phyloP scores from a whole-genome alignment of 164 flowering plant species.

The Aristolochia contorta region DNA sequence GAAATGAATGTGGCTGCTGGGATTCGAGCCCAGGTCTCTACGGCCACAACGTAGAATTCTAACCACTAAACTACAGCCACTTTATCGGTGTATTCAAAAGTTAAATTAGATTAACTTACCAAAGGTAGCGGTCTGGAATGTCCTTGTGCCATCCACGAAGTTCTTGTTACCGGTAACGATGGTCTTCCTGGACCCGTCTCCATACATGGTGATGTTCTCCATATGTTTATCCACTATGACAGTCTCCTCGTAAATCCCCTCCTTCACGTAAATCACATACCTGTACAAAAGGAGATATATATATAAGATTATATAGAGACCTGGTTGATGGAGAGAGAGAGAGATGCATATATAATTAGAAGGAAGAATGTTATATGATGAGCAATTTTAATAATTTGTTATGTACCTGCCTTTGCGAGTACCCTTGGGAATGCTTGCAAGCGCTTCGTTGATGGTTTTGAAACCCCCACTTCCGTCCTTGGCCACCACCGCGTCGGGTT shows the following conservation, averaged over 20 bases:
- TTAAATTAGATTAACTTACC: slow-evolving; percentile 33
- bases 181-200: slow-evolving; percentile 74
- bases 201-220: slow-evolving; percentile 61
- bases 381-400: too few relatives aligned
- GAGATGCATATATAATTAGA: too few relatives aligned
- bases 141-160: slow-evolving; percentile 45
- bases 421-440: slow-evolving; percentile 34
- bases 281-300: slow-evolving; percentile 30
- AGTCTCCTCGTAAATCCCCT: slow-evolving; percentile 55
- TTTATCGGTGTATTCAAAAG: neutral
- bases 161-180: slow-evolving; percentile 63
- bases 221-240: slow-evolving; percentile 44
- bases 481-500: slow-evolving; percentile 56
- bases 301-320: too few relatives aligned
- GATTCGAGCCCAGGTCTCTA: slow-evolving; percentile 99
- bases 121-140: slow-evolving; percentile 56
- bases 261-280: slow-evolving; percentile 63
- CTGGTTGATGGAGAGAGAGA: too few relatives aligned
- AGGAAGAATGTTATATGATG: too few relatives aligned
- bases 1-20: slow-evolving; percentile 83
- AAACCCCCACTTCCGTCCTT: slow-evolving; percentile 74
- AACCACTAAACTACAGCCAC: slow-evolving; percentile 65
- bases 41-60: slow-evolving; percentile 97
- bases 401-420: neutral
- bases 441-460: slow-evolving; percentile 46